These are phyloP conservation scores for Mucor sp. DNA, from an alignment of 371 early-diverging fungal species.

Conservation along the genomic window DNA sequence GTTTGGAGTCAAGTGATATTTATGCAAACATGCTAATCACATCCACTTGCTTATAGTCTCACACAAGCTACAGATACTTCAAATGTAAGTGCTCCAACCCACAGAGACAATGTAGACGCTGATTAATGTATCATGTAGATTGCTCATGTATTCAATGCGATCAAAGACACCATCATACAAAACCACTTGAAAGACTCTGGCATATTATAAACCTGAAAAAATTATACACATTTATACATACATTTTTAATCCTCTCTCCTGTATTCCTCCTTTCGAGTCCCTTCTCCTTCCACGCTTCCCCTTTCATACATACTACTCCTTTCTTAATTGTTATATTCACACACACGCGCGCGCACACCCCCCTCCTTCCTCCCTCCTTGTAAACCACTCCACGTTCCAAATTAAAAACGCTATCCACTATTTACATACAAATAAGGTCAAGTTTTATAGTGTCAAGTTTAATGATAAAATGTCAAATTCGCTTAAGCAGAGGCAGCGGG, in stretches of 20 bases:
- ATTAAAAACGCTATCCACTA: background rate
- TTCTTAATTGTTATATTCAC: conserved; percentile 52
- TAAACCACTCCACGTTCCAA: background rate
- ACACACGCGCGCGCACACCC: background rate
- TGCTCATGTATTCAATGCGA: background rate
- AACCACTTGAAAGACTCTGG: background rate
- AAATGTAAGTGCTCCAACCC: conserved; percentile 1
- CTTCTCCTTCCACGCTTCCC: background rate
- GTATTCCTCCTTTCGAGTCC: background rate
- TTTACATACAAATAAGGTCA: background rate
- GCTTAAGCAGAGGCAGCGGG: conserved; percentile 34
- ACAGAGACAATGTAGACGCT: background rate
- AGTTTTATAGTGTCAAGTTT: background rate
- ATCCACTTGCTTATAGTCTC: conserved; percentile 45
- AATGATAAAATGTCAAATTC: conserved; percentile 4
- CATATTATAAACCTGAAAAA: background rate
- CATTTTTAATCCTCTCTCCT: background rate
- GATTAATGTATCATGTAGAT: background rate
- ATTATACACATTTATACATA: background rate
- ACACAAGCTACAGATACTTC: conserved; percentile 68
- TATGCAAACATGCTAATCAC: background rate
- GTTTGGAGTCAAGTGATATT: conserved; percentile 51
- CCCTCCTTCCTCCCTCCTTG: background rate
- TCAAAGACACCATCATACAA: background rate
- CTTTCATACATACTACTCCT: conserved; percentile 75